These are phyloP conservation scores for Suillus ampliporus DNA, from an alignment of 768 basidiomycete genomes.

Conservation along the genomic window DNA sequence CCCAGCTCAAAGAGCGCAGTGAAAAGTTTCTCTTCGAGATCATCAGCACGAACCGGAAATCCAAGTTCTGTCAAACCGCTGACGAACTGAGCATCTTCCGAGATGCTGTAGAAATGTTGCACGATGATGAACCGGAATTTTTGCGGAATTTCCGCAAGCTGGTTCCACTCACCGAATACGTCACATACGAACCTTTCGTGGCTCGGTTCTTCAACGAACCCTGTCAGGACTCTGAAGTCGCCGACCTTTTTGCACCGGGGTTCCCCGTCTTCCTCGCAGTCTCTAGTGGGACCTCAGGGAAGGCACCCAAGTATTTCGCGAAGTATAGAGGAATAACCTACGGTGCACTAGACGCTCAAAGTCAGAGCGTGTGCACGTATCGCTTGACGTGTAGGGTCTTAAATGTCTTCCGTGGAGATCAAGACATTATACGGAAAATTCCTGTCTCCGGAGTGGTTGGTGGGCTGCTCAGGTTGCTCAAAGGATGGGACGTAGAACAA, in stretches of 20 bases:
- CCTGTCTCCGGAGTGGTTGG: conserved; percentile 13
- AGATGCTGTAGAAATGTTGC: neutral
- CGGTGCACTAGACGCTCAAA: neutral
- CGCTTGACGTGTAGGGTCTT: neutral
- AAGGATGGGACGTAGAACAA: conserved; percentile 19
- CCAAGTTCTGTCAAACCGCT: neutral
- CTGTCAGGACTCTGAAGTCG: conserved; percentile 16
- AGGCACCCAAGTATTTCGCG: conserved; percentile 19
- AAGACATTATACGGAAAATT: conserved; percentile 11
- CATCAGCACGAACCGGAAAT: neutral
- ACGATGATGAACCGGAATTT: neutral
- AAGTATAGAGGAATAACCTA: conserved; percentile 4
- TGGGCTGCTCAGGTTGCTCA: neutral
- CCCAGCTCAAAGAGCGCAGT: conserved; percentile 23
- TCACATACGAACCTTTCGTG: conserved; percentile 17
- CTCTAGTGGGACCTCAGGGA: conserved; percentile 21
- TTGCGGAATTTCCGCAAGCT: conserved; percentile 18
- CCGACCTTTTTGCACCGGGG: conserved; percentile 20
- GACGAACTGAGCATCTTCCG: neutral
- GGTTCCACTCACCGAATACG: conserved; percentile 21
- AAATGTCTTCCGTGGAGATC: neutral
- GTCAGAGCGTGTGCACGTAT: neutral
- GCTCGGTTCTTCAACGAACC: conserved; percentile 16
- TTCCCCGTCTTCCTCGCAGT: conserved; percentile 17
- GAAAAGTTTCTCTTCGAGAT: neutral